Evolutionary conservation across 345 rosid species (phyloP).

Genomic region (Brassica carinata): DNA sequence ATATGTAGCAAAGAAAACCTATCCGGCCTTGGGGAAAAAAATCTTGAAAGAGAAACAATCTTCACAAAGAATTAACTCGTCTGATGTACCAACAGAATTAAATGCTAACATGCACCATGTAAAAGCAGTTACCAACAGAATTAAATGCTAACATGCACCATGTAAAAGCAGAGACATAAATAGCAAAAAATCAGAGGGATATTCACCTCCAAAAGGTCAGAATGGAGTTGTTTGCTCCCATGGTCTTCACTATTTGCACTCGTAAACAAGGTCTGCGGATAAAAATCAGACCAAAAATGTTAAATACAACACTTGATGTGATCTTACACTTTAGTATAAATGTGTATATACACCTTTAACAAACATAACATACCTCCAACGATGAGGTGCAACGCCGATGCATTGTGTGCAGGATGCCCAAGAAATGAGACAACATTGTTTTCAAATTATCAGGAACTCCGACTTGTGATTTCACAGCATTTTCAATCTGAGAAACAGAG

Average conservation of each 20-base stretch:
- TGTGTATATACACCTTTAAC: neutral
- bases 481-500: slow-evolving; percentile 56
- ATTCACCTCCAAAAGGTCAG: slow-evolving; percentile 78
- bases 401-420: slow-evolving; percentile 84
- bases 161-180: neutral
- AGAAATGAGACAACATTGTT: slow-evolving; percentile 62
- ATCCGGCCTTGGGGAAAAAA: too few relatives aligned
- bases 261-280: slow-evolving; percentile 58
- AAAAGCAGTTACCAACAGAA: slow-evolving; percentile 3
- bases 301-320: neutral
- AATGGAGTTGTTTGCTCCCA: slow-evolving; percentile 47
- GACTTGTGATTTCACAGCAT: slow-evolving; percentile 77
- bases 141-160: neutral
- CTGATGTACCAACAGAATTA: too few relatives aligned
- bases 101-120: too few relatives aligned
- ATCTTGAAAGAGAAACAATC: too few relatives aligned
- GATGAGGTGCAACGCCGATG: slow-evolving; percentile 74
- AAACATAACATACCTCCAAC: slow-evolving; percentile 62
- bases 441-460: slow-evolving; percentile 57
- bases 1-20: too few relatives aligned
- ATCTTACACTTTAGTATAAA: neutral
- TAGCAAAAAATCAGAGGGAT: neutral
- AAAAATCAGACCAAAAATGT: neutral
- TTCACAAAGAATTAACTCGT: too few relatives aligned
- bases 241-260: slow-evolving; percentile 48